phyloP scores from a whole-genome alignment of 805 yeast species.

The Yarrowia bubula region DNA sequence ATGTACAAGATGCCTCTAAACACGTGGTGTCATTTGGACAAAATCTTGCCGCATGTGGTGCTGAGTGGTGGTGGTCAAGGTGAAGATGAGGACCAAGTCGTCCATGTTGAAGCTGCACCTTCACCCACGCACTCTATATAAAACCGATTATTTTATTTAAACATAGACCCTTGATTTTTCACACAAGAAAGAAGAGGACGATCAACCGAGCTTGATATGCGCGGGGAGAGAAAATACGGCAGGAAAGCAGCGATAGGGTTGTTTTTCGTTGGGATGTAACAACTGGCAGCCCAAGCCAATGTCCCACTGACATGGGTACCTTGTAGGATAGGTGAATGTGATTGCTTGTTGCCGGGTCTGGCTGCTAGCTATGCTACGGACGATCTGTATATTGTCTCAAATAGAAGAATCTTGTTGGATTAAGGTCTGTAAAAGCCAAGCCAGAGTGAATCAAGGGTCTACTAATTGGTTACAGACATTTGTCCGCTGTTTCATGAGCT shows the following conservation, averaged over 20 bases:
- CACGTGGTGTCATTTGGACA: conserved; percentile 15
- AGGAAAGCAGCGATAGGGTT: neutral
- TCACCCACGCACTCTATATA: conserved; percentile 15
- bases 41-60: neutral
- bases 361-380: neutral
- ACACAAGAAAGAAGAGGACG: neutral
- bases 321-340: neutral
- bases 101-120: neutral
- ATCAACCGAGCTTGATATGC: conserved; percentile 11
- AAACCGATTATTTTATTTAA: neutral
- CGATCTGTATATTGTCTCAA: neutral
- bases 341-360: neutral
- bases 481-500: neutral
- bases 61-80: neutral
- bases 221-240: neutral
- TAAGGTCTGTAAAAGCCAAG: neutral
- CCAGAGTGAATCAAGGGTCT: neutral
- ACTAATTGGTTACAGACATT: neutral
- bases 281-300: neutral
- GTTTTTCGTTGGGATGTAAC: neutral
- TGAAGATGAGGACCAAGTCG: neutral
- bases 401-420: neutral
- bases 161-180: conserved; percentile 8
- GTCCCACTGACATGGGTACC: neutral
- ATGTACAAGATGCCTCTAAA: conserved; percentile 12